Conservation (phyloP, 225 moss, liverwort and hornwort genomes). For the Pseudoscleropodium purum region DNA sequence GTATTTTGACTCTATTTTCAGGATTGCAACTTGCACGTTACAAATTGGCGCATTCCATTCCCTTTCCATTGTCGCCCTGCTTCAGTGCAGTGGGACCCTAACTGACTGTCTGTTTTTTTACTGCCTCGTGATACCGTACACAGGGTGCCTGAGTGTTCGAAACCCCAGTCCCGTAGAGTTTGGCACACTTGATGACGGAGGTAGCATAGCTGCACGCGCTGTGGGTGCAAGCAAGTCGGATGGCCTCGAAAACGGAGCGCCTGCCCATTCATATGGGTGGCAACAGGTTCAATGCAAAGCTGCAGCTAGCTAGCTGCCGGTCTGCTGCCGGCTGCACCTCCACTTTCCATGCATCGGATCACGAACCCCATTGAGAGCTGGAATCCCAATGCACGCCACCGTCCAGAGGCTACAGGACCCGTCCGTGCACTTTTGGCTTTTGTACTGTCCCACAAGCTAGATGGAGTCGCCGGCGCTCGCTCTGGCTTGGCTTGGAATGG, state of each 20-base stretch:
- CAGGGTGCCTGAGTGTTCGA: neutral
- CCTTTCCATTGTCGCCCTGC: neutral
- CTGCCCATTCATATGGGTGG: neutral
- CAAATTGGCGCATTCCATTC: neutral
- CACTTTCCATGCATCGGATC: neutral
- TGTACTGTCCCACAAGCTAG: neutral
- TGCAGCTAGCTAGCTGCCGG: neutral
- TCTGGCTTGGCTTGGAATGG: neutral
- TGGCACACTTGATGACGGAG: neutral
- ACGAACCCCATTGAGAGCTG: neutral
- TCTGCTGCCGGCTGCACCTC: neutral
- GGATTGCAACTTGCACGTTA: neutral
- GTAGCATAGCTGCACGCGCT: neutral
- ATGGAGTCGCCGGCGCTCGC: neutral
- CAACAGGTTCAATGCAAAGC: neutral
- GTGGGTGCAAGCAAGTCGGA: neutral
- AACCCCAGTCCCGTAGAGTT: neutral
- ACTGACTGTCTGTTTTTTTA: neutral
- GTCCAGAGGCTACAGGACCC: neutral
- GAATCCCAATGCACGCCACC: constrained; percentile 1
- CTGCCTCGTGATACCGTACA: neutral
- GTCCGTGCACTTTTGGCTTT: constrained; percentile 1
- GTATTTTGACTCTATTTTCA: neutral
- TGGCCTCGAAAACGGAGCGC: neutral
- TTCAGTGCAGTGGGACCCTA: neutral